Conservation (phyloP, 108 stramenopile species). For the Stephanodiscus minutulus region DNA sequence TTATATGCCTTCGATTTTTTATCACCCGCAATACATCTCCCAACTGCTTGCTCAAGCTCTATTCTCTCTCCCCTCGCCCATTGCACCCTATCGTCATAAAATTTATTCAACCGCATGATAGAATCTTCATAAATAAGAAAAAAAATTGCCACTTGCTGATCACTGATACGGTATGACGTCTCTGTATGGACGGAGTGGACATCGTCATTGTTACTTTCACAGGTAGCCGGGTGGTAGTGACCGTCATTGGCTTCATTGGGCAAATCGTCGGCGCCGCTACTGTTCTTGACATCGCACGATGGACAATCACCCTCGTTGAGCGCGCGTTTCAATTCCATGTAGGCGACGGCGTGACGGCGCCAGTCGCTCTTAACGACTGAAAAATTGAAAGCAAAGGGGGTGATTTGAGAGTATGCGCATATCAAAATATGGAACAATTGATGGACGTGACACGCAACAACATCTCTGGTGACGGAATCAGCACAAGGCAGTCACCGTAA, state of each 20-base stretch:
- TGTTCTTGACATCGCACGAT: not conserved
- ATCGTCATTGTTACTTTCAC: constrained; percentile 18
- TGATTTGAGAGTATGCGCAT: not conserved
- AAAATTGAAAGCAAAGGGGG: not conserved
- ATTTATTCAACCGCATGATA: constrained; percentile 52
- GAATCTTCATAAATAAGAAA: constrained; percentile 48
- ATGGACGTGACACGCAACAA: not conserved
- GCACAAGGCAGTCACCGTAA: not conserved
- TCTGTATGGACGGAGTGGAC: constrained; percentile 38
- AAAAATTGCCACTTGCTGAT: constrained; percentile 40
- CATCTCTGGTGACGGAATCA: not conserved
- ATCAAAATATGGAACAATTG: not conserved
- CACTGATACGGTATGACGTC: constrained; percentile 26
- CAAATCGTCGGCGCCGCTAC: not conserved
- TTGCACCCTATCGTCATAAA: constrained; percentile 59
- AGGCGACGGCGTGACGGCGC: constrained; percentile 45
- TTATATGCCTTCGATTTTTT: not conserved
- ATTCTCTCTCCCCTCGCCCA: constrained; percentile 59
- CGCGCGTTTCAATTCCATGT: constrained; percentile 40
- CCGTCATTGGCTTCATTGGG: constrained; percentile 9
- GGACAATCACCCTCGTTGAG: not conserved
- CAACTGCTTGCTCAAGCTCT: constrained; percentile 58
- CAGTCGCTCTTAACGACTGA: constrained; percentile 38
- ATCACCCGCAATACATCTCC: constrained; percentile 29
- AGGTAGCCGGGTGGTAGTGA: not conserved